A percentile compares a stretch with the other conserved stretches of the same genome.
These are phyloP conservation scores for Cadophora sp. DNA, from an alignment of 2,329 filamentous ascomycete species.

Conservation along the genomic window DNA sequence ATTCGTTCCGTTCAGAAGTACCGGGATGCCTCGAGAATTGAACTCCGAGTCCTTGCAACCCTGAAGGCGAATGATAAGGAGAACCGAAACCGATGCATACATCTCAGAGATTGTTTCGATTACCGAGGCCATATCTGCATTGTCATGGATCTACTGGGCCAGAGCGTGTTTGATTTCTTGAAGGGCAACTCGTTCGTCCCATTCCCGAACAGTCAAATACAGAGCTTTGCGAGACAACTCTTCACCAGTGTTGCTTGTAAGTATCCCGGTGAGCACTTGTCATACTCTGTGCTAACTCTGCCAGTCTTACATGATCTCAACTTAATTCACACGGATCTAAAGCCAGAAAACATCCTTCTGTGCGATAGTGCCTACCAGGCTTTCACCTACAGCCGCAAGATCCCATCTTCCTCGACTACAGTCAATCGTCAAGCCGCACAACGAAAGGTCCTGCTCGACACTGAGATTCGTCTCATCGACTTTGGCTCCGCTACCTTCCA, in stretches of 20 bases:
- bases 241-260: slow-evolving; percentile 98
- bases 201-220: slow-evolving; percentile 98
- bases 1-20: slow-evolving; percentile 99
- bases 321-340: slow-evolving; percentile 88
- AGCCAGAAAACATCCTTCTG: slow-evolving; percentile 74
- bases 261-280: slow-evolving; percentile 48
- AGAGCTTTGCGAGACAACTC: slow-evolving; percentile 92
- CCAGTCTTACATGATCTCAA: slow-evolving; percentile 94
- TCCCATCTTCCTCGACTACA: slow-evolving; percentile 69
- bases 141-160: slow-evolving; percentile 79
- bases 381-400: slow-evolving; percentile 73
- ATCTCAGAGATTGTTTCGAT: slow-evolving; percentile 95
- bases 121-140: slow-evolving; percentile 96
- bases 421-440: slow-evolving; percentile 67
- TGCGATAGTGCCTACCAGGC: slow-evolving; percentile 71
- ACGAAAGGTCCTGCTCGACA: slow-evolving; percentile 69
- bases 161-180: slow-evolving; percentile 97
- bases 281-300: slow-evolving; percentile 37
- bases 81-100: slow-evolving; percentile 96
- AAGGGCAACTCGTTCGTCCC: slow-evolving; percentile 96
- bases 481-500: slow-evolving; percentile 77
- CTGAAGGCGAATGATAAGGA: slow-evolving; percentile 88
- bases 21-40: slow-evolving; percentile 92
- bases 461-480: slow-evolving; percentile 73
- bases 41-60: slow-evolving; percentile 90